phyloP scores from a whole-genome alignment of 2,329 filamentous ascomycete species.

The Trichophyton verrucosum region DNA sequence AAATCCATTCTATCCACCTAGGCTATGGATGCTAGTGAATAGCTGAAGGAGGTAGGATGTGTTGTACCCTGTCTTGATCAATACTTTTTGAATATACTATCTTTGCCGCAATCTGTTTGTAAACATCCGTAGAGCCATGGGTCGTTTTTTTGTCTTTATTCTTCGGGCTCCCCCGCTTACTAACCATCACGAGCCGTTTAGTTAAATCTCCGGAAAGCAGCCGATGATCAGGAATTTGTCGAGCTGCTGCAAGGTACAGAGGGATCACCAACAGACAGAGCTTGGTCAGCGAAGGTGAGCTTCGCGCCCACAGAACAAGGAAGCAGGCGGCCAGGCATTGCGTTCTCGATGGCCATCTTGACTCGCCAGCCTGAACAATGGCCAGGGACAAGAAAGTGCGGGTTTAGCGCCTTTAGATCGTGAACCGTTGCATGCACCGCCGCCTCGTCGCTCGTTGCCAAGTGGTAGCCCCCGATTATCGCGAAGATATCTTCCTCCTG shows the following conservation, averaged over 20 bases:
- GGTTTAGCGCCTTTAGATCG: constrained; percentile 38
- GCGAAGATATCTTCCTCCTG: constrained; percentile 35
- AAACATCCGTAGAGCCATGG: background rate
- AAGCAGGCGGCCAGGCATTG: constrained; percentile 39
- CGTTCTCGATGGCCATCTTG: constrained; percentile 41
- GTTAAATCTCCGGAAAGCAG: background rate
- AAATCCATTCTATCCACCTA: background rate
- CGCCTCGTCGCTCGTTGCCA: constrained; percentile 35
- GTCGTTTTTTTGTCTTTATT: background rate
- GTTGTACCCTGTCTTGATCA: background rate
- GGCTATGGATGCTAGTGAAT: background rate
- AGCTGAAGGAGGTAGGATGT: background rate
- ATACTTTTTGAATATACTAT: background rate
- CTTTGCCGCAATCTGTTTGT: background rate
- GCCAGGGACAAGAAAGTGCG: constrained; percentile 41
- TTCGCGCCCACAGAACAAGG: constrained; percentile 41
- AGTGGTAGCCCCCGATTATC: constrained; percentile 43
- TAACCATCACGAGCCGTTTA: background rate
- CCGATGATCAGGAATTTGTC: background rate
- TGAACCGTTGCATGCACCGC: constrained; percentile 36
- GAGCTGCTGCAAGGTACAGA: background rate
- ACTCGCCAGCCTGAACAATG: constrained; percentile 47
- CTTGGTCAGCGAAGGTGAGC: background rate
- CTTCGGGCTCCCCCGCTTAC: background rate
- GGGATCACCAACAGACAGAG: background rate